Evolutionary conservation across 2,329 filamentous ascomycete genomes (phyloP).

Genomic region (Botrytis galanthina): DNA sequence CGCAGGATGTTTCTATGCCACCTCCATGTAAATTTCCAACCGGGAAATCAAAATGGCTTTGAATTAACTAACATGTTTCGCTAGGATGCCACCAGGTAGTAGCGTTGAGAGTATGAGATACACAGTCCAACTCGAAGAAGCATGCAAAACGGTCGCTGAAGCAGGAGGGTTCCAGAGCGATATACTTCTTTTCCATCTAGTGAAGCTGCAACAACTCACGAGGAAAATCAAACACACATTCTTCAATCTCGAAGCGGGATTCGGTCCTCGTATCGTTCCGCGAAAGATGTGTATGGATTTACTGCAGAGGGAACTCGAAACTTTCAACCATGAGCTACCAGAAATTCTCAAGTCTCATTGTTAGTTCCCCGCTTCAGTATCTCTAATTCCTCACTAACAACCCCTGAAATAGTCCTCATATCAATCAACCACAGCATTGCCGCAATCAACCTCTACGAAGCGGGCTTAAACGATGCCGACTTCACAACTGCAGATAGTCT

Average conservation of each 20-base stretch:
- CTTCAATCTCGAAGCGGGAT: constrained; percentile 11
- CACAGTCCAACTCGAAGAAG: constrained; percentile 2
- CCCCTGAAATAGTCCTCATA: background rate
- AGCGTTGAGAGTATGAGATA: background rate
- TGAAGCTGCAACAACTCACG: constrained; percentile 29
- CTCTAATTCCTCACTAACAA: background rate
- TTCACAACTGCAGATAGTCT: constrained; percentile 17
- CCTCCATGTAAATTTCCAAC: constrained; percentile 15
- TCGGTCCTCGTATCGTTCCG: background rate
- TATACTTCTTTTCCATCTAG: constrained; percentile 29
- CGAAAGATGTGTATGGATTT: background rate
- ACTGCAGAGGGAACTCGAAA: background rate
- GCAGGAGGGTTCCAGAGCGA: constrained; percentile 31
- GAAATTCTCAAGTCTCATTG: background rate
- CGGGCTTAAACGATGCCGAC: constrained; percentile 10
- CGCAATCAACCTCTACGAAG: constrained; percentile 23
- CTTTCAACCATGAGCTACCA: background rate
- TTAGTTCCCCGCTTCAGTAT: background rate
- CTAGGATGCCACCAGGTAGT: constrained; percentile 3
- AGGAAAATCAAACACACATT: constrained; percentile 21
- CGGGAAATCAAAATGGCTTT: background rate
- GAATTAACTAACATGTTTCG: background rate
- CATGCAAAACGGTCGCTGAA: constrained; percentile 17
- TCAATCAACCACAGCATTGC: constrained; percentile 18
- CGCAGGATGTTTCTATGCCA: constrained; percentile 24